Percentiles rank a stretch among this genome's conserved stretches.
phyloP scores from a whole-genome alignment of 2,329 filamentous ascomycete genomes.

The Didymosphaeria variabile region DNA sequence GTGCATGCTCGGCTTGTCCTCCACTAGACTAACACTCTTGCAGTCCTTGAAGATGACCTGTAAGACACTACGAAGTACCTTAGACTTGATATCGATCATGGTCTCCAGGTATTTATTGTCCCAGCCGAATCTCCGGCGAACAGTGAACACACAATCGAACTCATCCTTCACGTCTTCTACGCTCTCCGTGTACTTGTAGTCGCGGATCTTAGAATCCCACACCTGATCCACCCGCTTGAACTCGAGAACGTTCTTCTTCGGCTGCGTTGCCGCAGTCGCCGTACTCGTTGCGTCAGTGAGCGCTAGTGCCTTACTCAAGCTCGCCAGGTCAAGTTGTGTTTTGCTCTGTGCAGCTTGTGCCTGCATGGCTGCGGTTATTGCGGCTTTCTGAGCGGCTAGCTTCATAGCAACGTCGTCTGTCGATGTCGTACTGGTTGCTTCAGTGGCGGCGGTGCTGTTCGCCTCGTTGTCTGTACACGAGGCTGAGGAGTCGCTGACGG shows the following conservation, averaged over 20 bases:
- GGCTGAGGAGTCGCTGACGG: constrained; percentile 8
- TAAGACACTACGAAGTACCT: constrained; percentile 75
- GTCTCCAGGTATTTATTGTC: constrained; percentile 82
- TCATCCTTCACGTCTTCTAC: constrained; percentile 70
- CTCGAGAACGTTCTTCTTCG: constrained; percentile 59
- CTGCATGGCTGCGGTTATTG: constrained; percentile 24
- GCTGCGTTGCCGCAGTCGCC: constrained; percentile 10
- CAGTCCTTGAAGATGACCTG: constrained; percentile 77
- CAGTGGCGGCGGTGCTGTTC: constrained; percentile 18
- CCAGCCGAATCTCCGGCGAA: constrained; percentile 83
- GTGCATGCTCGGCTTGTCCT: constrained; percentile 74
- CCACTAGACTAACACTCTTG: constrained; percentile 80
- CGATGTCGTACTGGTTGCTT: constrained; percentile 3
- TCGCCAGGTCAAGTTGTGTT: constrained; percentile 1
- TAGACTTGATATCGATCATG: constrained; percentile 85
- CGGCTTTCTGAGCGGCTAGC: constrained; percentile 24
- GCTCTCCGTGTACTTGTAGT: constrained; percentile 74
- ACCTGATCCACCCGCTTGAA: constrained; percentile 74
- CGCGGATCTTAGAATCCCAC: constrained; percentile 57
- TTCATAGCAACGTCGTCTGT: constrained; percentile 16
- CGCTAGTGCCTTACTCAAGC: not conserved
- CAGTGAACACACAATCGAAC: constrained; percentile 81
- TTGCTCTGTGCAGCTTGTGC: constrained; percentile 21
- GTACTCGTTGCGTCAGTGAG: constrained; percentile 22
- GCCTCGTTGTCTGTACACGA: constrained; percentile 19